phyloP scores from a whole-genome alignment of 352 stramenopile genomes.

The Phytophthora chlamydospora region DNA sequence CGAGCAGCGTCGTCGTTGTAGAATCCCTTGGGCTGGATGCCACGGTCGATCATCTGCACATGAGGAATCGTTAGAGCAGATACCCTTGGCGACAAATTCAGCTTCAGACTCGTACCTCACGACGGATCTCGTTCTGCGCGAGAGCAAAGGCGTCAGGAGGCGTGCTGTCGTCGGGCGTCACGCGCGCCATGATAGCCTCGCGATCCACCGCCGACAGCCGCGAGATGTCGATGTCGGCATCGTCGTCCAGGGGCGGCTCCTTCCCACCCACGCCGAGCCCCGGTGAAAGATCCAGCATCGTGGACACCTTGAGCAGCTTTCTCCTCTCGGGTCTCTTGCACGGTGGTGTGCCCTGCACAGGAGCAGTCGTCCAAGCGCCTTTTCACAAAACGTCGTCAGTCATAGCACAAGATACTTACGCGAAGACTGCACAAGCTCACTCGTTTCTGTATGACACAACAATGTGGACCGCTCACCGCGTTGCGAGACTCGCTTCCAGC shows the following conservation, averaged over 20 bases:
- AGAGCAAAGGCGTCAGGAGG: constrained; percentile 75
- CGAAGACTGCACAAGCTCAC: not conserved
- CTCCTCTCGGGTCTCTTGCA: constrained; percentile 3
- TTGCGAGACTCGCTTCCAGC: too few relatives aligned
- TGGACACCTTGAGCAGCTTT: constrained; percentile 6
- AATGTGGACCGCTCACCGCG: too few relatives aligned
- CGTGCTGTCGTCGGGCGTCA: constrained; percentile 69
- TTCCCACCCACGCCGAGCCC: constrained; percentile 46
- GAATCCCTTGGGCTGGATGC: constrained; percentile 85
- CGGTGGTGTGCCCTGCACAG: not conserved
- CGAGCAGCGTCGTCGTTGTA: constrained; percentile 85
- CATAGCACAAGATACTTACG: not conserved
- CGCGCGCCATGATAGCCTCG: constrained; percentile 73
- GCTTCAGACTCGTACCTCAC: constrained; percentile 47
- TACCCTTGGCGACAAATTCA: not conserved
- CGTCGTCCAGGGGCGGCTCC: constrained; percentile 61
- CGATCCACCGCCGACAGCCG: constrained; percentile 62
- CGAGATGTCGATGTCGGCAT: constrained; percentile 71
- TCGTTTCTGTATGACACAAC: too few relatives aligned
- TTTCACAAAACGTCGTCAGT: constrained; percentile 16
- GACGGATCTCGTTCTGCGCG: constrained; percentile 83
- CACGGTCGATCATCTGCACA: constrained; percentile 78
- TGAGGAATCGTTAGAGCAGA: not conserved
- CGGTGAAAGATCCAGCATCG: constrained; percentile 46
- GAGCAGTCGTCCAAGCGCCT: constrained; percentile 5